Evolutionary conservation across 139 green algal genomes (phyloP).

Genomic region (Chloropicon primus): DNA sequence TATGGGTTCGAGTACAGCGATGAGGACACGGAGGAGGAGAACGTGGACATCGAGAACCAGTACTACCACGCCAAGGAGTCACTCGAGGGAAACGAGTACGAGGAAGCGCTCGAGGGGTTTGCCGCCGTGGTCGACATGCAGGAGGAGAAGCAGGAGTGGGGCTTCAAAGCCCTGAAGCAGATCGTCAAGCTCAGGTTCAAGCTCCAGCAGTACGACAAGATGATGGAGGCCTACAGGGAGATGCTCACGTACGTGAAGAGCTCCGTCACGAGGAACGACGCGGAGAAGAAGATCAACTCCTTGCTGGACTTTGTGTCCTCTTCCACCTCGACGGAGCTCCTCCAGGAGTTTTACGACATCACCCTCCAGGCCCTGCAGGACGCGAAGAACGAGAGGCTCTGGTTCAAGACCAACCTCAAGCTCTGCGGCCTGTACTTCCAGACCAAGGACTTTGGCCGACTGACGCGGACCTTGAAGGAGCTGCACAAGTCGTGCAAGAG

Average conservation of each 20-base stretch:
- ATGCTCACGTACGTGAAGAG: slow-evolving; percentile 78
- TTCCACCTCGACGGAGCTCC: slow-evolving; percentile 56
- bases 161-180: slow-evolving; percentile 97
- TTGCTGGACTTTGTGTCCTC: slow-evolving; percentile 79
- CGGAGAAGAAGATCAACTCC: slow-evolving; percentile 98
- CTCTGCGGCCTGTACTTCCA: slow-evolving; percentile 82
- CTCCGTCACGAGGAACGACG: slow-evolving; percentile 84
- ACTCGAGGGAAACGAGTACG: slow-evolving; percentile 55
- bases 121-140: slow-evolving; percentile 87
- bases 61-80: slow-evolving; percentile 97
- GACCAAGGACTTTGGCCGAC: slow-evolving; percentile 51
- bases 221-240: slow-evolving; percentile 81
- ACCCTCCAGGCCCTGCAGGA: slow-evolving; percentile 77
- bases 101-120: slow-evolving; percentile 77
- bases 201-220: slow-evolving; percentile 46
- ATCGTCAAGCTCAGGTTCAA: slow-evolving; percentile 88
- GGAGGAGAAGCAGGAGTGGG: slow-evolving; percentile 89
- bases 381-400: slow-evolving; percentile 88
- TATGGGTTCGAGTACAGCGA: slow-evolving; percentile 99
- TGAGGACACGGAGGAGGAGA: slow-evolving; percentile 82
- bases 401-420: slow-evolving; percentile 99
- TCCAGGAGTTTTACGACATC: slow-evolving; percentile 88
- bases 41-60: slow-evolving; percentile 97
- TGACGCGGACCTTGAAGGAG: slow-evolving; percentile 64
- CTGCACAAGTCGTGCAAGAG: slow-evolving; percentile 80